Evolutionary conservation across 768 basidiomycete genomes (phyloP).

Genomic region (Amanita molliuscula): DNA sequence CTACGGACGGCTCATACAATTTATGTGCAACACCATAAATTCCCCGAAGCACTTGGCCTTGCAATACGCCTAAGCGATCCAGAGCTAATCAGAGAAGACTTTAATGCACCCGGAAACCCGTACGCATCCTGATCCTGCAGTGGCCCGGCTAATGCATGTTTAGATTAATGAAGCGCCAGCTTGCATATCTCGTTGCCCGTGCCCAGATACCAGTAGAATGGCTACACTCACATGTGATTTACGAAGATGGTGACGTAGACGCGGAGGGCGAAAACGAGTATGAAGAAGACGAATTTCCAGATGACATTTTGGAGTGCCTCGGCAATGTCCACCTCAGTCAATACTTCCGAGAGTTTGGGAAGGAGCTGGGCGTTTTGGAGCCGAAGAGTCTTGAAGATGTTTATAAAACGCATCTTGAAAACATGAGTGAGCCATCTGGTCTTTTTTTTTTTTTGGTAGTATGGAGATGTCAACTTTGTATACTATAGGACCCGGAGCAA

Average conservation of each 20-base stretch:
- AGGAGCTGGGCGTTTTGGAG: conserved; percentile 84
- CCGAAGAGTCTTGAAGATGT: conserved; percentile 93
- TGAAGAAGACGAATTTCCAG: conserved; percentile 55
- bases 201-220: conserved; percentile 87
- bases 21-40: conserved; percentile 78
- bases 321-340: conserved; percentile 77
- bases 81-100: conserved; percentile 76
- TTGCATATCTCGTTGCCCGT: conserved; percentile 89
- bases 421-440: conserved; percentile 45
- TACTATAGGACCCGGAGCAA: conserved; percentile 46
- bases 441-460: not conserved
- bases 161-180: conserved; percentile 88
- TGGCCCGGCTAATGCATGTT: not conserved
- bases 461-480: not conserved
- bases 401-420: conserved; percentile 94
- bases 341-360: conserved; percentile 86
- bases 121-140: conserved; percentile 25
- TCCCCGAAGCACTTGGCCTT: conserved; percentile 84
- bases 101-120: conserved; percentile 84
- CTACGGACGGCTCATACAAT: conserved; percentile 81
- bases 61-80: conserved; percentile 79
- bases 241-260: conserved; percentile 38
- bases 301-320: conserved; percentile 78
- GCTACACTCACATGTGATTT: conserved; percentile 52
- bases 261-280: conserved; percentile 44